Base-by-base conservation (phyloP, 768 basidiomycete species). In the Clitopilus hobsonii region DNA sequence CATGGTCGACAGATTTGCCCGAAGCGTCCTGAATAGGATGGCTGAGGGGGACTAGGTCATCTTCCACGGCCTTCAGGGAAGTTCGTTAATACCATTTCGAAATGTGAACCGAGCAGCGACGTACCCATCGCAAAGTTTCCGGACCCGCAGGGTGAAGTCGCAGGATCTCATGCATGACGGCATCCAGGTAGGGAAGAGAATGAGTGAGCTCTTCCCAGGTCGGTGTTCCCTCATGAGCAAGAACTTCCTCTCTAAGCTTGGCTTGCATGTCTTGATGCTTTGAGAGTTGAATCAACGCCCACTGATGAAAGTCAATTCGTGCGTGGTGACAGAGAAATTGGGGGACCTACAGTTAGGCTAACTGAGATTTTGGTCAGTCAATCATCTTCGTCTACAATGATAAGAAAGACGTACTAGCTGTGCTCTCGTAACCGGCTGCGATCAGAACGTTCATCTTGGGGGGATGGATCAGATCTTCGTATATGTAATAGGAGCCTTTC, bases 101-200 rank as follows among this genome's bases (percentile, higher is more conserved):
- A 18, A 25, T 28, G 26, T 22, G 1, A 16, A 24, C 5, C 4
- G n/a, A 3, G 5, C 1, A 28, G 11, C 16, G 11, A 54, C 67
- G 32, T 57, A 76, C 74, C 11, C 67, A 49, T 8, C 74, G 69
- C 18, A 25, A 54, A 0, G 66, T 66, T 29, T 71, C 65, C 1
- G 58, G 48, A 16, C 71, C 26, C 0, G 73, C 62, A 3, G 74
- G 68, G 54, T 76, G 73, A 3, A 74, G 29, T 16, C 77, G 65
- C 22, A 78, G 59, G 3, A 64, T 65, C 54, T 78, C 77, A 30
- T 68, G 69, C 3, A 72, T 65, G 18, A 75, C 66, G 6, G 72
- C 74, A 53, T 79, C 75, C 26, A 79, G 68, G 55, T 70, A 74
- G n/a, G 74, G 76, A 24, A 74, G 54, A 13, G 48, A 54, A 2